Base-by-base conservation (phyloP, 169 alveolate genomes). In the Cryptosporidium xiaoi region DNA sequence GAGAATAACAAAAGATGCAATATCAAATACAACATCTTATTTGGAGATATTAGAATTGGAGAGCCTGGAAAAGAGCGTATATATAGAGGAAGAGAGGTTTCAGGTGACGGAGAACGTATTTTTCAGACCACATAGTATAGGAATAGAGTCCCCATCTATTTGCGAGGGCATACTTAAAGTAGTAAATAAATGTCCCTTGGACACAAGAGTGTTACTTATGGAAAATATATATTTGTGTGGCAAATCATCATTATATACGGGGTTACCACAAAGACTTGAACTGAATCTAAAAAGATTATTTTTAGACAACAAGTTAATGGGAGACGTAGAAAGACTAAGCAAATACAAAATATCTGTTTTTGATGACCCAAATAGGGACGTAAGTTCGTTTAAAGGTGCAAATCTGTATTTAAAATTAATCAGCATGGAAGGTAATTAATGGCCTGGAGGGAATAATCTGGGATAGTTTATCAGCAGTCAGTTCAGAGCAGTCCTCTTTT, bases 391-490 rank as follows among this genome's bases (percentile, higher is more conserved):
- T 58, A 77, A 77, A 77, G 87, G 87, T 16, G 87, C 77, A 10
- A 60, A 46, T 77, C n/a, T 77, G 15, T 77, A 77, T 60, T 36
- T 62, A 2, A 58, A 60, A 27, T 12, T 77, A 24, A 34, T 60
- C n/a, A 13, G 12, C 1, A n/a, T 46, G 31, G 33, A 66, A 77
- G 6, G 44, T 40, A 34, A 77, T 77, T 36, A 62, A 24, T n/a
- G 87, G 87, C n/a, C 87, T 77, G 29, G 71, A 24, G 8, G 87
- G 87, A 7, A 77, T 77, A 12, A 77, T 36, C 56, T 77, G 87
- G 27, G 87, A 77, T 15, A 77, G 36, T 62, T 77, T 77, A 4
- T 77, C 87, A 1, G 31, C 64, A 7, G 87, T 3, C n/a, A 77
- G 24, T 20, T 77, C 87, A 44, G 56, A 40, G 27, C 87, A 77